These are phyloP conservation scores for Candida pseudoglaebosa DNA, from an alignment of 805 yeast genomes.

Conservation along the genomic window DNA sequence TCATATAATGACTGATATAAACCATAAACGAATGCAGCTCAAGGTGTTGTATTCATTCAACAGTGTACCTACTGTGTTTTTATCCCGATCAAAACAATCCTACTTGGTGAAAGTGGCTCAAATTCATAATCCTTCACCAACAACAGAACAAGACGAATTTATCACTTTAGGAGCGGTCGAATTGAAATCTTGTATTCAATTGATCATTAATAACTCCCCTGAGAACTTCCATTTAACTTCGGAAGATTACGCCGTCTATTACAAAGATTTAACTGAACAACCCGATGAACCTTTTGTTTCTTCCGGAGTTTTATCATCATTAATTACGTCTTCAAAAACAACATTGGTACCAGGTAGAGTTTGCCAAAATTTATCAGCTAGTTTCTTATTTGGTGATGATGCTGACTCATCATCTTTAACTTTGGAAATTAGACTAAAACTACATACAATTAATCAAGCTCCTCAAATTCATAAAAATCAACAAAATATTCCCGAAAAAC, in stretches of 20 bases:
- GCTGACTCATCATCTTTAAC: conserved; percentile 42
- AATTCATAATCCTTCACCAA: conserved; percentile 23
- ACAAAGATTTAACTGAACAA: conserved; percentile 44
- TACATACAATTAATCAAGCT: conserved; percentile 34
- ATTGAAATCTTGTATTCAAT: conserved; percentile 34
- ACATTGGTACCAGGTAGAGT: conserved; percentile 49
- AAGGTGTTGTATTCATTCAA: conserved; percentile 44
- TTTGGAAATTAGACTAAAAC: conserved; percentile 52
- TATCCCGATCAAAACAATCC: conserved; percentile 34
- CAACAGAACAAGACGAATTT: conserved; percentile 20
- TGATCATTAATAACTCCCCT: conserved; percentile 35
- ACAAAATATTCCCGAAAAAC: conserved; percentile 10
- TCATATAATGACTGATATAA: conserved; percentile 1
- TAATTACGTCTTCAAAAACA: conserved; percentile 21
- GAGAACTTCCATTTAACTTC: conserved; percentile 37
- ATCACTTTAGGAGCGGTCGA: conserved; percentile 42
- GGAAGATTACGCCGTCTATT: conserved; percentile 43
- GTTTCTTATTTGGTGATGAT: conserved; percentile 36
- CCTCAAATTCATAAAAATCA: conserved; percentile 1
- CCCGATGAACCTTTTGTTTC: conserved; percentile 47
- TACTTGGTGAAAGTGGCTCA: conserved; percentile 35
- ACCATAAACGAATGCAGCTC: conserved; percentile 39
- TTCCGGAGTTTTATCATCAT: conserved; percentile 34
- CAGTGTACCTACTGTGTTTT: conserved; percentile 39
- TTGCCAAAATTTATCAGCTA: conserved; percentile 52